Evolutionary conservation across 2,329 filamentous ascomycete species (phyloP), one percentile per base, ranked within the genome.

Genomic region (Neonectria ditissima): DNA sequence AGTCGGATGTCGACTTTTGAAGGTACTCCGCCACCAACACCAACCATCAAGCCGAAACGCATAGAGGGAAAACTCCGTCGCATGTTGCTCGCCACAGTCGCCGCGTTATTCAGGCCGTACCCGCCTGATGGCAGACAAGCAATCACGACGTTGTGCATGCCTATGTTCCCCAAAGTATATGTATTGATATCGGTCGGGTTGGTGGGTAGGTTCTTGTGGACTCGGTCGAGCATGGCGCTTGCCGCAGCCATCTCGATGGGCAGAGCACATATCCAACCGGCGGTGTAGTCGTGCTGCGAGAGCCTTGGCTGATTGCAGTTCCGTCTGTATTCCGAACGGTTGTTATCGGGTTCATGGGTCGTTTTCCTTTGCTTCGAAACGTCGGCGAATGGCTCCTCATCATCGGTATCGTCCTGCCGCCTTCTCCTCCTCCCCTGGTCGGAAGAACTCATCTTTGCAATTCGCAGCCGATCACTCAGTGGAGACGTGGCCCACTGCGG

Each of bases 191-290:
- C 65, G 5, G 47, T 26, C 0, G 37, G 13, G 18, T 4, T 9
- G 1, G 2, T 13, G 1, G n/a, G 28, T 1, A 63, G 48, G 9
- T 8, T 28, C 2, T 43, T 22, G 34, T 69, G 63, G 2, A 61
- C 24, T 2, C n/a, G 0, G n/a, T 68, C 66, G 3, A 70, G n/a
- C 68, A 69, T 67, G 8, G 65, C 60, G 6, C 30, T 45, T 1
- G 59, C 58, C 1, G 66, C 62, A 1, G 68, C 57, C 41, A 69
- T 18, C 43, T 70, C 68, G 1, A 65, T 55, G 1, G 52, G 45
- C 1, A 70, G 68, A 0, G 68, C 66, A 26, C 64, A 70, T 4
- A 70, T 63, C 68, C 65, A 70, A 4, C 50, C 68, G 4, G 69
- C 45, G 1, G 55, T 65, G 22, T 69, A 69, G 13, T 62, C 58